phyloP scores from a whole-genome alignment of 2,329 filamentous ascomycete genomes.

The Colletotrichum tropicale region DNA sequence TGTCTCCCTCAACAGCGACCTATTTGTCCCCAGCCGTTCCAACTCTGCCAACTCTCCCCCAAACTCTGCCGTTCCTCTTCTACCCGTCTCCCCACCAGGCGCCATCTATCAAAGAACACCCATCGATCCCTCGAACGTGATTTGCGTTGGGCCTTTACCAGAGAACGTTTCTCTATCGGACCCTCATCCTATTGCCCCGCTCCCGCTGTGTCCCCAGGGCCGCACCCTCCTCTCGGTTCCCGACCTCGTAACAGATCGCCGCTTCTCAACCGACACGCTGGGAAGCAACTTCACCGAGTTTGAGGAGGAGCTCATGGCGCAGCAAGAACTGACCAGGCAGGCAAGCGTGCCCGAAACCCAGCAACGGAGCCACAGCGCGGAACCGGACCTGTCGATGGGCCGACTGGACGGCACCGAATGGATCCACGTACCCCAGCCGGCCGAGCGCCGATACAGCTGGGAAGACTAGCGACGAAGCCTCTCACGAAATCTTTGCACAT shows the following conservation, averaged over 20 bases:
- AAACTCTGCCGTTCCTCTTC: slow-evolving; percentile 23
- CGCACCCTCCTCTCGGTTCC: slow-evolving; percentile 20
- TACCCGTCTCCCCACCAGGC: slow-evolving; percentile 30
- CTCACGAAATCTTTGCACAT: background rate
- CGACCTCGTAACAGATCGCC: background rate
- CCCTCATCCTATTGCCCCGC: slow-evolving; percentile 28
- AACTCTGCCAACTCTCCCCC: slow-evolving; percentile 27
- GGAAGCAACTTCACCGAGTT: slow-evolving; percentile 64
- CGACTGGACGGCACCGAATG: slow-evolving; percentile 52
- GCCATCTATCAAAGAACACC: slow-evolving; percentile 49
- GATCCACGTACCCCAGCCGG: slow-evolving; percentile 56
- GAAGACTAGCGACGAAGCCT: slow-evolving; percentile 39
- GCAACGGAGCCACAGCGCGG: slow-evolving; percentile 23
- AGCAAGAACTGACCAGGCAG: slow-evolving; percentile 29
- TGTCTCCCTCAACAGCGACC: slow-evolving; percentile 25
- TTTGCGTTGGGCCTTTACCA: slow-evolving; percentile 61
- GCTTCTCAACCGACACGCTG: slow-evolving; percentile 45
- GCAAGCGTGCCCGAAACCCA: slow-evolving; percentile 20
- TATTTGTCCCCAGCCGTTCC: slow-evolving; percentile 30
- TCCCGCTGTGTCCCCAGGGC: slow-evolving; percentile 25
- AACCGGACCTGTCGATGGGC: slow-evolving; percentile 27
- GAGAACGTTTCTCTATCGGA: slow-evolving; percentile 47
- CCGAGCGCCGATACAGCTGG: slow-evolving; percentile 57
- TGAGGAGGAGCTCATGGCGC: slow-evolving; percentile 44
- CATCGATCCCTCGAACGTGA: slow-evolving; percentile 56